phyloP scores from a whole-genome alignment of 192 early-diverging fungal species.

The Anaeromyces robustus region DNA sequence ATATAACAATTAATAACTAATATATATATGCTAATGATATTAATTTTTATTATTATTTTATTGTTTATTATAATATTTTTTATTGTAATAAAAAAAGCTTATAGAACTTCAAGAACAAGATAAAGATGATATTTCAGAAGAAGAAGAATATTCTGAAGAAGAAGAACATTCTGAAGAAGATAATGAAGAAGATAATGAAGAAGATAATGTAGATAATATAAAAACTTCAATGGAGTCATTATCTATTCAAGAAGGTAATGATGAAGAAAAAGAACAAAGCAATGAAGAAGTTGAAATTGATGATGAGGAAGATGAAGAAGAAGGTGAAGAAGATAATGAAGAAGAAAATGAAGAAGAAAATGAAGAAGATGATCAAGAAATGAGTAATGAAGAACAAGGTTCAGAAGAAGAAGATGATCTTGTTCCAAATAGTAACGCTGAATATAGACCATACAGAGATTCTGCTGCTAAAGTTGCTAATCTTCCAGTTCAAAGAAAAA shows the following conservation, averaged over 20 bases:
- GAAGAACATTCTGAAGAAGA: conserved; percentile 3
- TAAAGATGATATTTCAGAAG: background rate
- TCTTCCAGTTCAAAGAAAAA: background rate
- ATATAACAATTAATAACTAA: no score
- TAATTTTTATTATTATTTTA: no score
- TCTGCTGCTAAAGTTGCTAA: background rate
- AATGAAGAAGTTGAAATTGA: background rate
- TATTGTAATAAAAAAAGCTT: no score
- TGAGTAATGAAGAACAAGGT: background rate
- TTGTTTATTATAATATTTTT: no score
- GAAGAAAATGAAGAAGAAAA: background rate
- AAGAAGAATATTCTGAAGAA: background rate
- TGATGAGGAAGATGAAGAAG: background rate
- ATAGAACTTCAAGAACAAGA: background rate
- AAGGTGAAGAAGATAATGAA: background rate
- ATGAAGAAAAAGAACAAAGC: background rate
- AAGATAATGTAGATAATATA: conserved; percentile 11
- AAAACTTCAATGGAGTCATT: no score
- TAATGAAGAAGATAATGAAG: conserved; percentile 5
- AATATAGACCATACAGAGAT: background rate
- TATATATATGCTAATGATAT: no score
- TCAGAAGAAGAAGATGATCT: background rate
- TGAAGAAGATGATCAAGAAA: background rate
- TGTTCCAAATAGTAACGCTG: conserved; percentile 2
- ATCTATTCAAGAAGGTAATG: conserved; percentile 8